phyloP scores from a whole-genome alignment of 2,329 filamentous ascomycete genomes.

The Furcasterigmium furcatum region DNA sequence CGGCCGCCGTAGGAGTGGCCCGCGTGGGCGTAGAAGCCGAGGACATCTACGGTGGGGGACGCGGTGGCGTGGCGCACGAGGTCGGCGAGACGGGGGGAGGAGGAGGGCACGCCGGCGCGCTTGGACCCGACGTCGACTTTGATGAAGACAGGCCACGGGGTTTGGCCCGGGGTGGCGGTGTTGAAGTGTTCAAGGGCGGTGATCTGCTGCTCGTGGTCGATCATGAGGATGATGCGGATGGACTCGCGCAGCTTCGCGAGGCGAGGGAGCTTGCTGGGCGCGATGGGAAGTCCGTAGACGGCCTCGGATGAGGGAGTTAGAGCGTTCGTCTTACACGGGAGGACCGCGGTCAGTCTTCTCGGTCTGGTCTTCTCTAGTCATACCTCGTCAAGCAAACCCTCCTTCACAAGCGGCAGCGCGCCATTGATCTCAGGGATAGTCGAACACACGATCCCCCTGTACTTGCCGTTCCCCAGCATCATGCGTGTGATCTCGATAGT shows the following conservation, averaged over 20 bases:
- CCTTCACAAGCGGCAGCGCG: conserved; percentile 30
- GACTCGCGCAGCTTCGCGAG: conserved; percentile 22
- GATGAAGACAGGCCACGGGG: conserved; percentile 31
- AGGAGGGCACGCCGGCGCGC: conserved; percentile 24
- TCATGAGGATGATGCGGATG: conserved; percentile 28
- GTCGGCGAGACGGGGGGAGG: conserved; percentile 17
- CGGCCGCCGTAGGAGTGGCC: conserved; percentile 30
- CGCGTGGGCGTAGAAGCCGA: conserved; percentile 33
- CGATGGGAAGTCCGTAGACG: conserved; percentile 35
- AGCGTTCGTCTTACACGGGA: neutral
- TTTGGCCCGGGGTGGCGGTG: neutral
- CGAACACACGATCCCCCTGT: too few relatives aligned
- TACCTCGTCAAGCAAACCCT: conserved; percentile 36
- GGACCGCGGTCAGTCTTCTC: neutral
- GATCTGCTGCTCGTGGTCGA: conserved; percentile 31
- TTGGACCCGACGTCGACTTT: conserved; percentile 31
- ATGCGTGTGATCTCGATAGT: conserved; percentile 29
- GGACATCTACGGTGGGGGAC: conserved; percentile 21
- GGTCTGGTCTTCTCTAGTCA: too few relatives aligned
- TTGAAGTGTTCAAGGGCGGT: conserved; percentile 19
- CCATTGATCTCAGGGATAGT: too few relatives aligned
- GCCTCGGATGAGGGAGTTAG: conserved; percentile 11
- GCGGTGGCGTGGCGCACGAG: conserved; percentile 21
- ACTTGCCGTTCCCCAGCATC: too few relatives aligned
- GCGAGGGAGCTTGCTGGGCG: conserved; percentile 23